Evolutionary conservation across 371 early-diverging fungal genomes (phyloP), one percentile per base, ranked within the genome.

Genomic region (Phascolomyces articulosus): DNA sequence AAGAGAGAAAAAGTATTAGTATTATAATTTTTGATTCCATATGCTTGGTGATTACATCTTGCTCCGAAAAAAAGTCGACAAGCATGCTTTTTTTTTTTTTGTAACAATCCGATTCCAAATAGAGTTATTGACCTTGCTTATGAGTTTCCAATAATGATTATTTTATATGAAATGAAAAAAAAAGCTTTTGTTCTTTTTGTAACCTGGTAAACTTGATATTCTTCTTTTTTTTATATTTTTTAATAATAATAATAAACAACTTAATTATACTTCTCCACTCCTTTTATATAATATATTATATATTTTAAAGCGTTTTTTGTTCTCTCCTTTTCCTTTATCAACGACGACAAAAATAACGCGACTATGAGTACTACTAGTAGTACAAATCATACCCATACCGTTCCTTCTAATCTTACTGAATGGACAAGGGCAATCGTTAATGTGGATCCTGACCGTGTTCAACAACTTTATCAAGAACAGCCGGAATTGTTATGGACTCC

Each of bases 401-500:
- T 28, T 55, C 56, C 64, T 58, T 49, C 53, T 40, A 49, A 49
- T 28, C 40, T 72, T 9, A 58, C 51, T 13, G 76, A 74, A 23
- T 78, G 81, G 81, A 67, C 70, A n/a, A 60, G 38, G n/a, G 72
- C 77, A 15, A 58, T 78, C 9, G 72, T 60, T 15, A 57, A 70
- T 38, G 48, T 68, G 23, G 68, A 78, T 59, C 64, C 70, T 2
- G 64, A 59, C 26, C 63, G 49, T 31, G 65, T 69, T 0, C 60
- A 72, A 26, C 51, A 20, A 26, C 59, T 75, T 15, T 44, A 72
- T 13, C 29, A 62, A 44, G 41, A 64, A 18, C 66, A 73, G 26
- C 73, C 77, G 26, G 70, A 75, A 13, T 49, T 80, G 48, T 47
- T 77, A 63, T 77, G 75, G 75, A 65, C 63, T 11, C 71, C 80